A percentile compares a stretch with the other conserved stretches of the same genome.
phyloP scores from a whole-genome alignment of 352 stramenopile species.

The Nothophytophthora sp. region DNA sequence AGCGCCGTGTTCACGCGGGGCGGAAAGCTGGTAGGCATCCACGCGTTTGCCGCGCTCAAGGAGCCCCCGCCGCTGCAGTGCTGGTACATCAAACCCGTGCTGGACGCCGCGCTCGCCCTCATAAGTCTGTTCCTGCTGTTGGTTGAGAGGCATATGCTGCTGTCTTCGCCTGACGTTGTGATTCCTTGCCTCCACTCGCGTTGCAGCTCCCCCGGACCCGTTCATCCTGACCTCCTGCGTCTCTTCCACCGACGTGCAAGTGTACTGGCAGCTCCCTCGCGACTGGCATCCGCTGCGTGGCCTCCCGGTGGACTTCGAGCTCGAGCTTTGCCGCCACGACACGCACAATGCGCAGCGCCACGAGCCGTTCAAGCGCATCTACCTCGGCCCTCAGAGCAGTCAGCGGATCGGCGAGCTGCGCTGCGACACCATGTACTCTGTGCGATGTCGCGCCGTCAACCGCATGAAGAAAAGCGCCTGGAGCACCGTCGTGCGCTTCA shows the following conservation, averaged over 20 bases:
- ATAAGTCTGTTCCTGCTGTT: conserved; percentile 58
- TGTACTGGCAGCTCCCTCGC: conserved; percentile 60
- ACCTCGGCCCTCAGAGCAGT: conserved; percentile 30
- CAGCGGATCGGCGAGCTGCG: conserved; percentile 36
- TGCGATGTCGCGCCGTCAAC: conserved; percentile 54
- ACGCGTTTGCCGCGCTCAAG: conserved; percentile 39
- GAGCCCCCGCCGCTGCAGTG: conserved; percentile 33
- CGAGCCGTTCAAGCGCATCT: conserved; percentile 44
- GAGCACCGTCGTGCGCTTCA: conserved; percentile 48
- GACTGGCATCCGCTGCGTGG: conserved; percentile 43
- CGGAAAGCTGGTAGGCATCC: conserved; percentile 59
- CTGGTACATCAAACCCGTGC: conserved; percentile 62
- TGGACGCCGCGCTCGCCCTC: conserved; percentile 38
- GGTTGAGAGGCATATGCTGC: background rate
- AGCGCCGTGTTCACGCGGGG: conserved; percentile 56
- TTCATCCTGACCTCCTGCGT: conserved; percentile 57
- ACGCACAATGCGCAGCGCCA: conserved; percentile 7
- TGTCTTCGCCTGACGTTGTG: too few species aligned
- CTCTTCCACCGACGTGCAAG: conserved; percentile 37
- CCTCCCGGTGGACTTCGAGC: conserved; percentile 47
- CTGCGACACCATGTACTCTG: conserved; percentile 42
- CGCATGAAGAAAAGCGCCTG: conserved; percentile 53
- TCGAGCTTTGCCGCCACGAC: conserved; percentile 49
- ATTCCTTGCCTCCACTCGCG: background rate
- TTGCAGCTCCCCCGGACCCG: conserved; percentile 55